Evolutionary conservation across 805 yeast species (phyloP).

Genomic region (Lipomyces yamadae): DNA sequence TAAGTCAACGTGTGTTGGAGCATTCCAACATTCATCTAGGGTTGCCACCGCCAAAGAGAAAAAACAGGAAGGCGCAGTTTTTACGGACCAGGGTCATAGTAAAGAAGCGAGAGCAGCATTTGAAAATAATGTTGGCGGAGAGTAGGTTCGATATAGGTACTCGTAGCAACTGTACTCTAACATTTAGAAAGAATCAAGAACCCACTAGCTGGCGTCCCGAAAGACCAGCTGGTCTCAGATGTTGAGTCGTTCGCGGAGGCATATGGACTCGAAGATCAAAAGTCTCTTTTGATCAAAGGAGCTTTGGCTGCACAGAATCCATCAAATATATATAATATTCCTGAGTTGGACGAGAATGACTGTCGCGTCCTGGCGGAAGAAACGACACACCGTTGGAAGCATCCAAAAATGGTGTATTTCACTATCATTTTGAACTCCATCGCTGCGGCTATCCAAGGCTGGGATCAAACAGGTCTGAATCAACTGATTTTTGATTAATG

Average conservation of each 20-base stretch:
- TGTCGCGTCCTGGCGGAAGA: conserved; percentile 49
- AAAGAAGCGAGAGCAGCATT: too few relatives aligned
- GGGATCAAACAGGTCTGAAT: conserved; percentile 73
- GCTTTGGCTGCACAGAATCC: conserved; percentile 64
- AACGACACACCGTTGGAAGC: conserved; percentile 54
- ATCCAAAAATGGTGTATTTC: conserved; percentile 49
- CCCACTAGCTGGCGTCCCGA: too few relatives aligned
- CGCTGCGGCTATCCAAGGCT: conserved; percentile 73
- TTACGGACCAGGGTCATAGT: too few relatives aligned
- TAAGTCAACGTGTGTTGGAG: too few relatives aligned
- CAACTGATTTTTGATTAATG: conserved; percentile 56
- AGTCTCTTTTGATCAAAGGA: conserved; percentile 49
- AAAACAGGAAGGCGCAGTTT: too few relatives aligned
- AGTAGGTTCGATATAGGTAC: too few relatives aligned
- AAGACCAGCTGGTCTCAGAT: too few relatives aligned
- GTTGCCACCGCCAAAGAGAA: too few relatives aligned
- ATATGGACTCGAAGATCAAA: conserved; percentile 42
- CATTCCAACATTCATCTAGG: too few relatives aligned
- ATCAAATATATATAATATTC: conserved; percentile 48
- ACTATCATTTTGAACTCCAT: conserved; percentile 64
- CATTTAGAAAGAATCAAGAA: too few relatives aligned
- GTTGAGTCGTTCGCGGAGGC: not conserved
- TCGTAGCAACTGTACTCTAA: too few relatives aligned
- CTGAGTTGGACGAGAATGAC: conserved; percentile 48
- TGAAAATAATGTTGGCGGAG: too few relatives aligned